Conservation (phyloP, 805 yeast species). For the Nakazawaea siamensis region DNA sequence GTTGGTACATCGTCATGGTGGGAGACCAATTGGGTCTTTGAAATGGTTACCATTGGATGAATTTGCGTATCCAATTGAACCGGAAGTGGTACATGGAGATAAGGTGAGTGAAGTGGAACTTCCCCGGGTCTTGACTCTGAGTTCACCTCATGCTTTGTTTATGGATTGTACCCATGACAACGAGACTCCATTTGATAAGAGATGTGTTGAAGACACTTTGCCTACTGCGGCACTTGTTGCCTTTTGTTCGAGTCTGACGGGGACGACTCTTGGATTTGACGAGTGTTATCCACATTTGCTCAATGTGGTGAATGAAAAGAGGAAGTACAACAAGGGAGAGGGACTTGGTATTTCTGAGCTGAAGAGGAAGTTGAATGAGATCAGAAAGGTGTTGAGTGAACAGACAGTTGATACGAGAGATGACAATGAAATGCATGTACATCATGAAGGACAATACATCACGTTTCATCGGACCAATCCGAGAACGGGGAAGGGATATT, state of each 20-base stretch:
- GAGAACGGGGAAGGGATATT: constrained; percentile 81
- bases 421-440: constrained; percentile 84
- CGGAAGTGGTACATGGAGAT: constrained; percentile 16
- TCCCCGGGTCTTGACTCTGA: constrained; percentile 55
- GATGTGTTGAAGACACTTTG: constrained; percentile 89
- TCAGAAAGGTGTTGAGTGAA: constrained; percentile 49
- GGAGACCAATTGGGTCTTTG: constrained; percentile 90
- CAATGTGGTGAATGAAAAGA: constrained; percentile 70
- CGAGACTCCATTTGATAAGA: constrained; percentile 78
- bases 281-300: constrained; percentile 80
- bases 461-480: constrained; percentile 85
- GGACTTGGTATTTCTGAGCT: constrained; percentile 64
- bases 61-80: constrained; percentile 55
- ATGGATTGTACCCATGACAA: constrained; percentile 99
- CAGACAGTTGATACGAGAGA: constrained; percentile 46
- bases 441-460: constrained; percentile 87
- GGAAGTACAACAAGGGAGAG: constrained; percentile 44
- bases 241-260: constrained; percentile 87
- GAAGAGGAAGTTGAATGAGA: constrained; percentile 50
- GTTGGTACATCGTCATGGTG: constrained; percentile 87
- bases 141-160: constrained; percentile 86
- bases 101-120: constrained; percentile 56
- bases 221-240: constrained; percentile 95
- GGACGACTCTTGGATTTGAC: constrained; percentile 90
- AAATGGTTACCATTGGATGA: constrained; percentile 73